A percentile compares a stretch with the other conserved stretches of the same genome.
Conservation (phyloP, 202 grass and related monocot genomes). For the Panicum virgatum region DNA sequence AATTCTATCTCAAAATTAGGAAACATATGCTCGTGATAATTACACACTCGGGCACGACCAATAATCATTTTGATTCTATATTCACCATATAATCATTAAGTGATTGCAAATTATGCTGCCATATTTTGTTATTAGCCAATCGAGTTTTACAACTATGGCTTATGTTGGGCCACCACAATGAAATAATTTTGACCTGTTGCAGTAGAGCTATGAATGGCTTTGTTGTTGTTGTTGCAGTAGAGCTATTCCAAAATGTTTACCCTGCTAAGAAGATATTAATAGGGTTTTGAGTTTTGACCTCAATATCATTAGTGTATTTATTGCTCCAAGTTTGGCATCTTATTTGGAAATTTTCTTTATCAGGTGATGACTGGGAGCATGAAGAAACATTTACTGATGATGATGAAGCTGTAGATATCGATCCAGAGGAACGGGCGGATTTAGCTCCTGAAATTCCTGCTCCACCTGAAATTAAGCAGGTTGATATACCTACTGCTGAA, state of each 20-base stretch:
- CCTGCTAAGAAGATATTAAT: conserved; percentile 18
- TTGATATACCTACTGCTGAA: conserved; percentile 34
- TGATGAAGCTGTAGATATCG: conserved; percentile 90
- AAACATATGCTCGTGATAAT: conserved; percentile 23
- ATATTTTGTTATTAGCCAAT: not conserved
- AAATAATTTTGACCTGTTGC: conserved; percentile 25
- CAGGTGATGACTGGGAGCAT: conserved; percentile 99
- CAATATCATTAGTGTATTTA: conserved; percentile 25
- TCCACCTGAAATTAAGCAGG: conserved; percentile 99
- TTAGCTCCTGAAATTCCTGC: conserved; percentile 98
- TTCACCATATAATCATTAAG: conserved; percentile 19
- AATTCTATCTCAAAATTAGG: not conserved
- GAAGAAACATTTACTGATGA: conserved; percentile 98
- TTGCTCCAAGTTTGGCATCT: conserved; percentile 12
- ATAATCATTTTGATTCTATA: not conserved
- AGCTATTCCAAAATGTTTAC: conserved; percentile 22
- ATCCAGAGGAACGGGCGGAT: conserved; percentile 93
- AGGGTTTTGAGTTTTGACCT: not conserved
- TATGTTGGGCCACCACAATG: not conserved
- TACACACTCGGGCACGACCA: not conserved
- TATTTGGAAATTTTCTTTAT: conserved; percentile 27
- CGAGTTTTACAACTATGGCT: not conserved
- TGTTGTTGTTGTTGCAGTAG: not conserved
- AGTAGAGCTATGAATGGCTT: not conserved
- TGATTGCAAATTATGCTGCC: not conserved